A percentile compares a stretch with the other conserved stretches of the same genome.
Conservation (phyloP, 2,329 filamentous ascomycete species). For the Trichoderma harzianum region DNA sequence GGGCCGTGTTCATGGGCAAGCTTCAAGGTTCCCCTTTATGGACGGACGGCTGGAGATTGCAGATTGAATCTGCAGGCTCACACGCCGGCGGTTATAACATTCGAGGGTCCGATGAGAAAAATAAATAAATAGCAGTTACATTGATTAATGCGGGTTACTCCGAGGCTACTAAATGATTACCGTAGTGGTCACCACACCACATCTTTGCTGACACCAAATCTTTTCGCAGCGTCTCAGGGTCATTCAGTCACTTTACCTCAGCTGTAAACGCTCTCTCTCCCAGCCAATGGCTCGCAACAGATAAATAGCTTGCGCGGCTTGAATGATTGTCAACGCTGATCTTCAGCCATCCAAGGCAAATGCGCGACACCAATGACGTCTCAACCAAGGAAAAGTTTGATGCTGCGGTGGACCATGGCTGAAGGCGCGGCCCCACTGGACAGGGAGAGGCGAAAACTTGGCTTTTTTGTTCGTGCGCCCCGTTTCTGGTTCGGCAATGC, state of each 20-base stretch:
- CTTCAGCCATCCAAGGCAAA: neutral
- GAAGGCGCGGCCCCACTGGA: neutral
- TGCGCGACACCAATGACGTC: constrained; percentile 13
- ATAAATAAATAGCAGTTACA: neutral
- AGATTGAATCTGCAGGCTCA: neutral
- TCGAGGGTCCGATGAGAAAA: neutral
- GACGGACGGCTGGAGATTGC: neutral
- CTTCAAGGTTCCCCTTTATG: constrained; percentile 2
- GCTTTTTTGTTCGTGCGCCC: constrained; percentile 12
- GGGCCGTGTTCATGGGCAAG: neutral
- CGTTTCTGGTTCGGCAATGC: constrained; percentile 1
- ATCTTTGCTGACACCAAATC: neutral
- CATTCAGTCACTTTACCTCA: neutral
- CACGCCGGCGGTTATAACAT: neutral
- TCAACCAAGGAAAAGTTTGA: neutral
- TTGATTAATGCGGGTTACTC: neutral
- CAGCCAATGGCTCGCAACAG: neutral
- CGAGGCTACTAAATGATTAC: neutral
- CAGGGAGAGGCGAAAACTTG: constrained; percentile 11
- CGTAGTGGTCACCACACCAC: neutral
- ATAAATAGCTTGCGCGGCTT: neutral
- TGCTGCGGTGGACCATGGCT: constrained; percentile 1
- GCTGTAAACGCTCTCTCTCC: too few species aligned
- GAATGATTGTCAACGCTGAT: neutral
- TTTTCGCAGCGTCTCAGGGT: neutral